Base-by-base conservation (phyloP, 2,329 filamentous ascomycete species). In the Talaromyces rugulosus region DNA sequence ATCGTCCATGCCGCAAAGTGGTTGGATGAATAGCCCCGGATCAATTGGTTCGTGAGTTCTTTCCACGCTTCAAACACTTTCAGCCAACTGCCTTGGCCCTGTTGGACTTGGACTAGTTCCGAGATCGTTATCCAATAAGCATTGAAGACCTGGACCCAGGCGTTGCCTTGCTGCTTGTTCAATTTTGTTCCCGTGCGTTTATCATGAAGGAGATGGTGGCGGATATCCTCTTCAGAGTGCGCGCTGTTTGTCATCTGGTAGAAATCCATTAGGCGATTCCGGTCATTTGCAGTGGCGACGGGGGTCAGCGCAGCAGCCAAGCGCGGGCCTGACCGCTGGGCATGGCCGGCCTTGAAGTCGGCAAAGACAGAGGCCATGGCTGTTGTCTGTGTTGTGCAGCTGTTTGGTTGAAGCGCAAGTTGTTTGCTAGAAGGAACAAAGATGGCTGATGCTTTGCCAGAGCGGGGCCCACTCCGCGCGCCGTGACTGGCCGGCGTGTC, bases 1-100 rank as follows among this genome's bases (percentile, higher is more conserved):
- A 99, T 87, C 0, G 92, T 95, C 94, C 95, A 99, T 34, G 92
- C 89, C 66, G 91, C 88, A 69, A 98, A 91, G 2, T 85, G 84
- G 60, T 83, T 81, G 66, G 85, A 89, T 40, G 87, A 89, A 73
- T 97, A 97, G 34, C 92, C 92, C 67, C 92, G 86, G 62, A 93
- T 88, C 44, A 98, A 81, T 55, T 83, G 81, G 65, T 89, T 90
- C 53, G 90, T 86, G 64, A 98, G 73, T 47, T 96, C 91, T 72
- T 91, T 96, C 93, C 95, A 98, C 11, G 87, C 80, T 64, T 92
- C 89, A 71, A 96, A 99, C 0, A 93, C 90, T 60, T 85, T 89
- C n/a, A 84, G 83, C 88, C 91, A 96, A 62, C 90, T 86, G n/a
- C 85, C 81, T 51, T 53, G 53, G 31, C 78, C 75, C 65, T 66